Evolutionary conservation across 352 stramenopile species (phyloP).

Genomic region (Pythium dissimile): DNA sequence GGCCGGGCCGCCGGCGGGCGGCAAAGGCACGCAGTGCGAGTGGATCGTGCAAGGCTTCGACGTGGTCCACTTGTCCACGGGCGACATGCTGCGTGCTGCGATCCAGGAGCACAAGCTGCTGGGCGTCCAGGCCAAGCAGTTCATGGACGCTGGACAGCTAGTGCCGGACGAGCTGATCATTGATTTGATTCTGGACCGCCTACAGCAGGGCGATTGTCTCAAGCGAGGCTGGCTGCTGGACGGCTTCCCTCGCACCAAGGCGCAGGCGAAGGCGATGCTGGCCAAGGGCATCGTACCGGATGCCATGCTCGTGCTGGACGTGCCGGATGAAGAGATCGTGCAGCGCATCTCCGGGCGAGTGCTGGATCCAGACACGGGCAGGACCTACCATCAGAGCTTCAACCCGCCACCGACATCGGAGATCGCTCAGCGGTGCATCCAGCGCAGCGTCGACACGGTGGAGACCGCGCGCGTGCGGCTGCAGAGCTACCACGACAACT

Average conservation of each 20-base stretch:
- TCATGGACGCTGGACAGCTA: constrained; percentile 90
- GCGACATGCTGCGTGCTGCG: constrained; percentile 92
- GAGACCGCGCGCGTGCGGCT: constrained; percentile 88
- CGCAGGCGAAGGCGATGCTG: constrained; percentile 71
- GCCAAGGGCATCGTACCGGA: constrained; percentile 82
- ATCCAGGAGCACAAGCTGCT: constrained; percentile 65
- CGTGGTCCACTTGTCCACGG: constrained; percentile 93
- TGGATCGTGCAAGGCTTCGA: constrained; percentile 86
- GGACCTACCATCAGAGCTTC: constrained; percentile 90
- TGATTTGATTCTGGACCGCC: constrained; percentile 87
- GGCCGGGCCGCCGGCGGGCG: constrained; percentile 88
- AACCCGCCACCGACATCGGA: constrained; percentile 73
- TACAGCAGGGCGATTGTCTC: constrained; percentile 64
- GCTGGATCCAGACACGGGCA: constrained; percentile 89
- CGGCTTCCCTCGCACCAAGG: constrained; percentile 91
- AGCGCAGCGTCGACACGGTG: constrained; percentile 84
- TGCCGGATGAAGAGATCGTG: constrained; percentile 94
- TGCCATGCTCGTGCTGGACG: constrained; percentile 92
- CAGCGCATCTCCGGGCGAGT: constrained; percentile 90
- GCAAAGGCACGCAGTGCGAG: constrained; percentile 97
- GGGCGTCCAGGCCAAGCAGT: constrained; percentile 84
- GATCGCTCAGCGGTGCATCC: constrained; percentile 58
- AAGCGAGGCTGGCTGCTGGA: constrained; percentile 90
- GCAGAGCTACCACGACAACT: constrained; percentile 80
- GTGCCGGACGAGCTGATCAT: constrained; percentile 96